Percentiles rank a stretch among this genome's conserved stretches.
phyloP scores from a whole-genome alignment of 2,329 filamentous ascomycete genomes.

The Podosphaera xanthii region DNA sequence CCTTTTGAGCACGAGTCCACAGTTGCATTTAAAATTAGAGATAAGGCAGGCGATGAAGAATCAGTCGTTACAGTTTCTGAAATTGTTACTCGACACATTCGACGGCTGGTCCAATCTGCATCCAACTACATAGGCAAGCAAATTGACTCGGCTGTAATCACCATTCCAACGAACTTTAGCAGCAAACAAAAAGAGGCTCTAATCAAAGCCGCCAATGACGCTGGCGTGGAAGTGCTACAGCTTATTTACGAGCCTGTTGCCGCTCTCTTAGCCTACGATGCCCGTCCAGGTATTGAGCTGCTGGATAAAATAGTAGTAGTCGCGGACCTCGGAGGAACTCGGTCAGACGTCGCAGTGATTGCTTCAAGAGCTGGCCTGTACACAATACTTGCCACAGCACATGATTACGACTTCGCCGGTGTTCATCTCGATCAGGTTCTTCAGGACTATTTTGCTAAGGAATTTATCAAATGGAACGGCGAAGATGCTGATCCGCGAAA shows the following conservation, averaged over 20 bases:
- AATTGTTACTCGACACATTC: conserved; percentile 63
- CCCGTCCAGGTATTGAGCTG: conserved; percentile 48
- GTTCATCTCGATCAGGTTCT: conserved; percentile 71
- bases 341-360: conserved; percentile 76
- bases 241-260: conserved; percentile 81
- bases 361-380: conserved; percentile 90
- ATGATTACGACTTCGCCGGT: conserved; percentile 88
- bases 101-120: conserved; percentile 59
- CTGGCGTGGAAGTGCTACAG: conserved; percentile 75
- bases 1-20: conserved; percentile 50
- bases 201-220: conserved; percentile 51
- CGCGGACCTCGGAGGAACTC: conserved; percentile 76
- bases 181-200: conserved; percentile 72
- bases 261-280: conserved; percentile 76
- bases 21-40: conserved; percentile 65
- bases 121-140: conserved; percentile 81
- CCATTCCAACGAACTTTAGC: conserved; percentile 79
- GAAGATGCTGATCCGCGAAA: conserved; percentile 48
- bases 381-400: conserved; percentile 75
- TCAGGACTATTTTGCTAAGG: conserved; percentile 93
- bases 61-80: conserved; percentile 60
- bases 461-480: conserved; percentile 87
- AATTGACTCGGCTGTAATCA: conserved; percentile 86
- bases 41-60: conserved; percentile 39
- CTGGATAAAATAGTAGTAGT: conserved; percentile 81